These are phyloP conservation scores for Alternaria novae-zelandiae DNA, from an alignment of 2,329 filamentous ascomycete genomes.

Conservation along the genomic window DNA sequence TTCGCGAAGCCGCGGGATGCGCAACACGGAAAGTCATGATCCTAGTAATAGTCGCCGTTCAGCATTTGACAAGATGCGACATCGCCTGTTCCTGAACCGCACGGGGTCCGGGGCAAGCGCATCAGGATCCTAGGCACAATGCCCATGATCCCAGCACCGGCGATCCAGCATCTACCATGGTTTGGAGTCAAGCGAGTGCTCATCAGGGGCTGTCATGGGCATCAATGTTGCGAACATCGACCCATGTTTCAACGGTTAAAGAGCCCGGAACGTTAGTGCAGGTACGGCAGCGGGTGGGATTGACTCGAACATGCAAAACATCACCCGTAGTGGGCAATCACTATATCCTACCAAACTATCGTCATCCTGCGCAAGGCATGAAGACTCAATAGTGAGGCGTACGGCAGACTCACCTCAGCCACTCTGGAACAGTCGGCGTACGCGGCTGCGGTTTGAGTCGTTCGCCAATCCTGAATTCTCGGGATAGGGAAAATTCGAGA, in stretches of 20 bases:
- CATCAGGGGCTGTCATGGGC: conserved; percentile 8
- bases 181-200: conserved; percentile 4
- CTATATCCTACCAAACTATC: conserved; percentile 3
- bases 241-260: conserved; percentile 11
- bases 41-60: conserved; percentile 10
- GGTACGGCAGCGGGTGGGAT: conserved; percentile 9
- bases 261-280: conserved; percentile 2
- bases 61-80: conserved; percentile 10
- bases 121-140: conserved; percentile 2
- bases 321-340: conserved; percentile 23
- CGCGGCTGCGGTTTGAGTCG: neutral
- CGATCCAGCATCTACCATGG: conserved; percentile 21
- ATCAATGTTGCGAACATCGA: conserved; percentile 9
- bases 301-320: conserved; percentile 26
- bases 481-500: neutral
- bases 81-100: conserved; percentile 8
- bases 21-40: conserved; percentile 13
- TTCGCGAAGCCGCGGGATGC: conserved; percentile 10
- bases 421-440: neutral
- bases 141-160: conserved; percentile 7
- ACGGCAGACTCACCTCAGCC: conserved; percentile 5
- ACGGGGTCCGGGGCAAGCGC: conserved; percentile 7
- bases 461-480: neutral
- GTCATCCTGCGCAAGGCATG: conserved; percentile 5
- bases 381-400: conserved; percentile 12